These are phyloP conservation scores for Brasenia schreberi DNA, from an alignment of 164 flowering plant genomes.

Conservation along the genomic window DNA sequence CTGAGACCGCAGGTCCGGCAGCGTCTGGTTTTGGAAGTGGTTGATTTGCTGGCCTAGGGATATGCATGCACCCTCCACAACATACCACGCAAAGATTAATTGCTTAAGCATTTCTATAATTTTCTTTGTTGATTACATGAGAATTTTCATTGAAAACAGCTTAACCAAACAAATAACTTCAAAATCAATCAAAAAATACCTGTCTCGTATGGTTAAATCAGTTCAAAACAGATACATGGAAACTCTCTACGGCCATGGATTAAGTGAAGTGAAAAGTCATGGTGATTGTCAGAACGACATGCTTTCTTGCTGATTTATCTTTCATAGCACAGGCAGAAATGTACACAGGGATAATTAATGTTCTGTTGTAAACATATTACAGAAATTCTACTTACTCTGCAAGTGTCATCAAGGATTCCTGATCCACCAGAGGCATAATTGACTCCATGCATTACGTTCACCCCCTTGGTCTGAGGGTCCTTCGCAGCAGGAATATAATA, in stretches of 20 bases:
- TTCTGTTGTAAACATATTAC: too few relatives aligned
- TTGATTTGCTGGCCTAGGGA: conserved; percentile 31
- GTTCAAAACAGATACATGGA: neutral
- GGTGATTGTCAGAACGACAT: too few relatives aligned
- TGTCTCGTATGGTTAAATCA: neutral
- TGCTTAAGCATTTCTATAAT: too few relatives aligned
- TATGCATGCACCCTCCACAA: neutral
- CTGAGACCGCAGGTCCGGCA: conserved; percentile 24
- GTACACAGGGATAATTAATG: too few relatives aligned
- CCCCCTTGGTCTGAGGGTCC: conserved; percentile 34
- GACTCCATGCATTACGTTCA: conserved; percentile 36
- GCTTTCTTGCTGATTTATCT: too few relatives aligned
- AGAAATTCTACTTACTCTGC: conserved; percentile 4
- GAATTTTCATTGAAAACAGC: too few relatives aligned
- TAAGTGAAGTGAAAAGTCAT: too few relatives aligned
- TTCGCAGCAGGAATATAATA: conserved; percentile 24
- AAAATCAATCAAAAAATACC: neutral
- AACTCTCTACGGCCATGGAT: neutral
- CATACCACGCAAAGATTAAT: too few relatives aligned
- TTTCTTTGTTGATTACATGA: too few relatives aligned
- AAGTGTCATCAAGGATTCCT: conserved; percentile 50
- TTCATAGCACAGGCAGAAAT: too few relatives aligned
- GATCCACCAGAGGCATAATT: conserved; percentile 59
- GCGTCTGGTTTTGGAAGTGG: conserved; percentile 35
- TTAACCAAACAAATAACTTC: neutral